Evolutionary conservation across 2,329 filamentous ascomycete species (phyloP), one percentile per base, ranked within the genome.

Genomic region (Tolypocladium tropicale): DNA sequence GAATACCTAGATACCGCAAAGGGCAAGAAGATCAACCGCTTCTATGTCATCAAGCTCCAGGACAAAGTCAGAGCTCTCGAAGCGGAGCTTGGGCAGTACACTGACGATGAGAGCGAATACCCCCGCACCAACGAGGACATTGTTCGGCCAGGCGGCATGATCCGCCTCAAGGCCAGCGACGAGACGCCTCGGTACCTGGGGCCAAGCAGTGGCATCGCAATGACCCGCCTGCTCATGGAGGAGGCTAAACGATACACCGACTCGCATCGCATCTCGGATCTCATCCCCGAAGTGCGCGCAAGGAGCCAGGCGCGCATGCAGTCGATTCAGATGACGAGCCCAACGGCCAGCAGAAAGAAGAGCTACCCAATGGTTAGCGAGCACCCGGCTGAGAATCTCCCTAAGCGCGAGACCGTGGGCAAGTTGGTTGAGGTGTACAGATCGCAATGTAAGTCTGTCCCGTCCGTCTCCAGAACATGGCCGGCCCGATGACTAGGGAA

Each of bases 1-100:
- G 93, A 96, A 68, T 99, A 97, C 75, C 95, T 88, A 70, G 94
- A 99, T 72, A 90, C 91, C 33, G 80, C 88, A 53, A 94, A 92
- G 70, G 88, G 89, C 60, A 85, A 84, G 65, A 92, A 89, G 67
- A 90, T 97, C 64, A 89, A 90, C 60, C 86, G 94, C 60, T 88
- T 87, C 65, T 97, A 97, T 75, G 94, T 99, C 58, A 87, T 96
- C 59, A 89, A 88, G 64, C 82, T 99, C 28, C 91, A 96, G 70
- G 89, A 95, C 62, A 90, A 85, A 67, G 91, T 96, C 46, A 85
- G 86, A 57, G 81, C 84, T 53, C 80, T 97, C 54, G 90, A 96
- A 73, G 83, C 83, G 59, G 89, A 96, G 74, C 80, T 97, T 46
- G 83, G 83, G 54, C 83, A 88, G 61, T 85, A 88, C 62, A 90